Evolutionary conservation across 2,329 filamentous ascomycete species (phyloP), one percentile per base, ranked within the genome.

Genomic region (Sporothrix brunneoviolacea): DNA sequence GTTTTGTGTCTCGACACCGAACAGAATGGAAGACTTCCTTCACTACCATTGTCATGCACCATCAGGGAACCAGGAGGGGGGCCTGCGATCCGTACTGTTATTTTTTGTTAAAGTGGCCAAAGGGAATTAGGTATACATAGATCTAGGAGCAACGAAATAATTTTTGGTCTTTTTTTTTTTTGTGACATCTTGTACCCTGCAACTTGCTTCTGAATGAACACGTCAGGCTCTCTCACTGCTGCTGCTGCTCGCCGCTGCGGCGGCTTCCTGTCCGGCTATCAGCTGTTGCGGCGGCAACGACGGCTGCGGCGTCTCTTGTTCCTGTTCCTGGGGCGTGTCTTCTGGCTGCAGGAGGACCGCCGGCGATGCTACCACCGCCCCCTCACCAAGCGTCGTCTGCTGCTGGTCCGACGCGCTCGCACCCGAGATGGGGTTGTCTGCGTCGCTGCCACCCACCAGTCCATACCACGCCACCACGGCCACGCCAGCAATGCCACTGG

Each of bases 121-220:
- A 27, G 47, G 36, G 36, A 44, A 42, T 39, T 41, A 41, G 30
- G 46, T 46, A 41, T n/a, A n/a, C n/a, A n/a, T 54, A 48, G 39
- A 51, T 51, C 38, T 51, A 36, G 52, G 47, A 51, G 42, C 52
- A 48, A 53, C 45, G 36, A 50, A 22, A 42, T 16, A 39, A n/a
- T 27, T 21, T 33, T 21, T 33, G 18, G 9, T 16, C 5, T 41
- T 44, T 22, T 44, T 19, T 21, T 27, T 36, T 37, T 24, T n/a
- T 35, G 19, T 39, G n/a, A 19, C 8, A 8, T 28, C 5, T 10
- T 28, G 24, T 28, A n/a, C n/a, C n/a, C n/a, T n/a, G n/a, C n/a
- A n/a, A n/a, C n/a, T n/a, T n/a, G n/a, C n/a, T n/a, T n/a, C n/a
- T n/a, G n/a, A n/a, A n/a, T n/a, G n/a, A n/a, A n/a, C n/a, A n/a